These are phyloP conservation scores for Jaenimonas drosophilae DNA, from an alignment of 208 protist species.

Conservation along the genomic window DNA sequence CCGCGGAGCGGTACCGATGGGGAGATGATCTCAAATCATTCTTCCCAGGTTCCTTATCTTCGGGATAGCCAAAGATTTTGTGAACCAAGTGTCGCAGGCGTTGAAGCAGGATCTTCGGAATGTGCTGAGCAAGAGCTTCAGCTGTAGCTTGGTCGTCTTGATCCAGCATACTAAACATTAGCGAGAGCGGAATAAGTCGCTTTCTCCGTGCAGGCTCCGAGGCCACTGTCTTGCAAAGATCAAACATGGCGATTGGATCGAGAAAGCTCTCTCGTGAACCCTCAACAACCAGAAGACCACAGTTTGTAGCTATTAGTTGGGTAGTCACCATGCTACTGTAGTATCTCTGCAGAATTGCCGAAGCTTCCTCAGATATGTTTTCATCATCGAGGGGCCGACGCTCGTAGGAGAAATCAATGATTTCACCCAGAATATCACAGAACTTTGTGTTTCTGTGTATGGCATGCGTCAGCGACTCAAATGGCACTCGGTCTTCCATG, in stretches of 20 bases:
- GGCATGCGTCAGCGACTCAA: conserved; percentile 58
- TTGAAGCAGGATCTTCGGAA: conserved; percentile 52
- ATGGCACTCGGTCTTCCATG: conserved; percentile 61
- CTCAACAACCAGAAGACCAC: conserved; percentile 57
- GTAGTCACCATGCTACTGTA: conserved; percentile 30
- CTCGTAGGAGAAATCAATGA: conserved; percentile 37
- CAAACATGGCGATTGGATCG: conserved; percentile 61
- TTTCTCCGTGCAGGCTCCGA: conserved; percentile 56
- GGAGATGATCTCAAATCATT: conserved; percentile 7
- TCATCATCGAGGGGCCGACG: conserved; percentile 16
- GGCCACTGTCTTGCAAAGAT: conserved; percentile 59
- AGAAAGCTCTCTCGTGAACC: conserved; percentile 77
- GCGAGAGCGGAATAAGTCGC: conserved; percentile 57
- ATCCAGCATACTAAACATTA: conserved; percentile 78
- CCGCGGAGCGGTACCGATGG: conserved; percentile 13
- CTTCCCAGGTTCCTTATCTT: neutral
- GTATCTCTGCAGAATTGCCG: conserved; percentile 18
- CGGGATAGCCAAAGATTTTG: conserved; percentile 43
- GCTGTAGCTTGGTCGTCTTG: conserved; percentile 67
- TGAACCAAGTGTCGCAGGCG: conserved; percentile 60
- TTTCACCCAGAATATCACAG: conserved; percentile 64
- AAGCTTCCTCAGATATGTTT: neutral
- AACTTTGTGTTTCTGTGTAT: conserved; percentile 73
- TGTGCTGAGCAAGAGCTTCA: conserved; percentile 42
- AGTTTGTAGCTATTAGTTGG: conserved; percentile 47